phyloP scores from a whole-genome alignment of 148 eudicot species.

The Diospyros kaki region DNA sequence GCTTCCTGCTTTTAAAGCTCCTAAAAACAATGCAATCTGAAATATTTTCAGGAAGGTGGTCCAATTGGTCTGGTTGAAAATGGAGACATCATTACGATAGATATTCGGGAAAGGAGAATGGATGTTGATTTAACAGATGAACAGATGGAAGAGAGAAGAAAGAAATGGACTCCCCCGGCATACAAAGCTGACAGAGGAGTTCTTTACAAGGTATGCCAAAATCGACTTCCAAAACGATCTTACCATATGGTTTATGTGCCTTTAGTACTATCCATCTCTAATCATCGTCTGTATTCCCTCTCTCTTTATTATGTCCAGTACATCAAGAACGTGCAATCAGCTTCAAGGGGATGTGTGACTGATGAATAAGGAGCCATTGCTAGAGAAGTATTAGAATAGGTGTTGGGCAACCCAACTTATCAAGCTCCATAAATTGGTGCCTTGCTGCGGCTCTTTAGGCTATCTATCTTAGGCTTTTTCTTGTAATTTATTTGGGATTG shows the following conservation, averaged over 20 bases:
- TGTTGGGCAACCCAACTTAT: no score
- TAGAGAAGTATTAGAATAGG: no score
- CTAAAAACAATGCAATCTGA: neutral
- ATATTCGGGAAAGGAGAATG: constrained; percentile 64
- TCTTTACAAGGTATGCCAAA: constrained; percentile 64
- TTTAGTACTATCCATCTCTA: neutral
- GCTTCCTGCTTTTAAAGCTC: no score
- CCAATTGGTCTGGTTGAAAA: constrained; percentile 79
- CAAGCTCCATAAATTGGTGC: no score
- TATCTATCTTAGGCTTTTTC: no score
- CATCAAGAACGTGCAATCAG: constrained; percentile 78
- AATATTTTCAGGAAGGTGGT: constrained; percentile 78
- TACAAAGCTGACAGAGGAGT: constrained; percentile 74
- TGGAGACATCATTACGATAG: constrained; percentile 77
- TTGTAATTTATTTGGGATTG: no score
- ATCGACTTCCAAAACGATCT: neutral
- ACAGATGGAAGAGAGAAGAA: constrained; percentile 64
- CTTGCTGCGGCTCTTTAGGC: no score
- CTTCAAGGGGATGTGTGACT: constrained; percentile 82
- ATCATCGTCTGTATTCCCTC: neutral
- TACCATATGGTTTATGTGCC: no score
- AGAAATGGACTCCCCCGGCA: constrained; percentile 67
- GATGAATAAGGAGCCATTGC: constrained; percentile 51
- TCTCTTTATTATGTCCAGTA: constrained; percentile 41
- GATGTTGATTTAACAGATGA: constrained; percentile 65